These are phyloP conservation scores for Starmerella gropengiesseri DNA, from an alignment of 805 yeast species.

Conservation along the genomic window DNA sequence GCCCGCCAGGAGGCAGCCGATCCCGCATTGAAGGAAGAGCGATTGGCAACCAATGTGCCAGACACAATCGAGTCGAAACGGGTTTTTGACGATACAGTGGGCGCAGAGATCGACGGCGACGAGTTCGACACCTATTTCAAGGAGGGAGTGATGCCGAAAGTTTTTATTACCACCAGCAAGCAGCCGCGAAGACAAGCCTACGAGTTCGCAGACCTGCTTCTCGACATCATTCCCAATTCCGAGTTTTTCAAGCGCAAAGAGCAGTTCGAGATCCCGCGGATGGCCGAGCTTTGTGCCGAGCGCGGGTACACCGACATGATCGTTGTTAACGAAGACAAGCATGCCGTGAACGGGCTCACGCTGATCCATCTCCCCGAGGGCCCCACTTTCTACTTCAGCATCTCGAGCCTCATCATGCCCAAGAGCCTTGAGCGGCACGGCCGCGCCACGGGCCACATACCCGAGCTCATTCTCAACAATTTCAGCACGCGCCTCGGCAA, in stretches of 20 bases:
- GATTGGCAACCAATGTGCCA: slow-evolving; percentile 68
- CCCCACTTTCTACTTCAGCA: slow-evolving; percentile 84
- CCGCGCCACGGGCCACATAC: slow-evolving; percentile 76
- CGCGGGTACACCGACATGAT: slow-evolving; percentile 80
- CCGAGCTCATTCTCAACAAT: slow-evolving; percentile 85
- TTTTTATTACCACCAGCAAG: slow-evolving; percentile 79
- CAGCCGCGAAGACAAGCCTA: slow-evolving; percentile 78
- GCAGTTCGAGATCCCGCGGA: slow-evolving; percentile 75
- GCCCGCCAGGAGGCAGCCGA: slow-evolving; percentile 79
- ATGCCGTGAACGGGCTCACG: slow-evolving; percentile 81
- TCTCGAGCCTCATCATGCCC: slow-evolving; percentile 65
- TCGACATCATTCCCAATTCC: slow-evolving; percentile 75
- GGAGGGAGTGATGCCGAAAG: slow-evolving; percentile 60
- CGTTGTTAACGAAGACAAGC: slow-evolving; percentile 89
- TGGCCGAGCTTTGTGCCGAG: slow-evolving; percentile 70
- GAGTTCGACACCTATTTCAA: slow-evolving; percentile 47
- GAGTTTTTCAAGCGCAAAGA: slow-evolving; percentile 79
- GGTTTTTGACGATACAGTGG: slow-evolving; percentile 75
- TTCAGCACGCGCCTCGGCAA: slow-evolving; percentile 87
- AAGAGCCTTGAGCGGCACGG: slow-evolving; percentile 80
- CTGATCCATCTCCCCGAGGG: slow-evolving; percentile 91
- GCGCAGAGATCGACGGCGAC: slow-evolving; percentile 36
- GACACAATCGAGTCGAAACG: slow-evolving; percentile 75
- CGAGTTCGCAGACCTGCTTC: slow-evolving; percentile 75
- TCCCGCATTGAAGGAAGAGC: slow-evolving; percentile 70